These are phyloP conservation scores for Clathrospora elynae DNA, from an alignment of 2,329 filamentous ascomycete species.

Conservation along the genomic window DNA sequence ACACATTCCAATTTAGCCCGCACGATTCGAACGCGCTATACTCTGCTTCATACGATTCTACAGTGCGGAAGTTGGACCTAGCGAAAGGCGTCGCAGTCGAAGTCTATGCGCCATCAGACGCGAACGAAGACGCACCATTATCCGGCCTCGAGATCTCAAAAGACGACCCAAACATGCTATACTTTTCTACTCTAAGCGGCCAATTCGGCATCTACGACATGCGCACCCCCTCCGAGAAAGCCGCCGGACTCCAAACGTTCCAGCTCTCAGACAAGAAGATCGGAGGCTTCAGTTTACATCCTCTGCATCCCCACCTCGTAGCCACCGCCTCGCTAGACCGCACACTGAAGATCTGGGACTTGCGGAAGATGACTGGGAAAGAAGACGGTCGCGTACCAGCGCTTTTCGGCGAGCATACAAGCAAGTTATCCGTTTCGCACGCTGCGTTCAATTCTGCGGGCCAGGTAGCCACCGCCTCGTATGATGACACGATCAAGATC, in stretches of 20 bases:
- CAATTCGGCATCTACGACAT: slow-evolving; percentile 80
- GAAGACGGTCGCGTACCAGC: slow-evolving; percentile 65
- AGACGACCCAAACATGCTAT: slow-evolving; percentile 72
- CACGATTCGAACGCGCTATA: slow-evolving; percentile 76
- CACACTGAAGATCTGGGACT: slow-evolving; percentile 89
- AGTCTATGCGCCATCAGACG: slow-evolving; percentile 75
- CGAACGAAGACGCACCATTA: slow-evolving; percentile 74
- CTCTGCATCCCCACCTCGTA: slow-evolving; percentile 77
- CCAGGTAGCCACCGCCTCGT: slow-evolving; percentile 87
- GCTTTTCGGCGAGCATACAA: slow-evolving; percentile 80
- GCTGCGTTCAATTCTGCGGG: slow-evolving; percentile 86
- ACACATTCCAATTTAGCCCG: slow-evolving; percentile 78
- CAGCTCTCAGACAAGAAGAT: slow-evolving; percentile 89
- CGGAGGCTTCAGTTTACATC: slow-evolving; percentile 87
- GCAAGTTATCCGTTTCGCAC: slow-evolving; percentile 84
- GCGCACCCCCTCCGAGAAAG: slow-evolving; percentile 61
- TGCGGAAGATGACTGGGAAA: slow-evolving; percentile 75
- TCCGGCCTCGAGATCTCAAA: slow-evolving; percentile 81
- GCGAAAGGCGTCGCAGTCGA: slow-evolving; percentile 79
- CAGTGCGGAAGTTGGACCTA: slow-evolving; percentile 84
- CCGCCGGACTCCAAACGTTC: slow-evolving; percentile 65
- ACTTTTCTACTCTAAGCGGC: slow-evolving; percentile 87
- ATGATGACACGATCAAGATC: slow-evolving; percentile 94
- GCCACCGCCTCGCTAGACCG: slow-evolving; percentile 90
- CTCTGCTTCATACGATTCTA: slow-evolving; percentile 90